Percentiles rank a stretch among this genome's conserved stretches.
phyloP scores from a whole-genome alignment of 1,284 basidiomycete genomes.

The Pseudozyma flocculosa region DNA sequence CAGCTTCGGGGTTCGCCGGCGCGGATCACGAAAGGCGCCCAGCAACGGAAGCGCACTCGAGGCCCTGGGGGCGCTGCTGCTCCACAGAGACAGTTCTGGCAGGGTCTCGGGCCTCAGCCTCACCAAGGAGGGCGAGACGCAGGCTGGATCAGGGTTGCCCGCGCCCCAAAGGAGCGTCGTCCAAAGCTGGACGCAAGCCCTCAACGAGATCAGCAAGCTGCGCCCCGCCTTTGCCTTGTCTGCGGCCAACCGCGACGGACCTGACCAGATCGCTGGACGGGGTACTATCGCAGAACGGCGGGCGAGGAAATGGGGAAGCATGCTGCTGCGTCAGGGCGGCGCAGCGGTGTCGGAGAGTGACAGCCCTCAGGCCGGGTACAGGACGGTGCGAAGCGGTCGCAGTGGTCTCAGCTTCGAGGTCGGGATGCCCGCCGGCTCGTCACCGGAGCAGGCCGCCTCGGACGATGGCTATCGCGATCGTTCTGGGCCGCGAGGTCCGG shows the following conservation, averaged over 20 bases:
- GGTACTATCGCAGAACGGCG: constrained; percentile 43
- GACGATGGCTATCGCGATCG: too few relatives aligned
- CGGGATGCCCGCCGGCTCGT: constrained; percentile 4
- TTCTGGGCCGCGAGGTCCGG: too few relatives aligned
- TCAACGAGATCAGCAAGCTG: constrained; percentile 1
- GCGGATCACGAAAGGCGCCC: constrained; percentile 9
- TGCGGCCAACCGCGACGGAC: neutral
- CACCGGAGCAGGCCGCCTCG: too few relatives aligned
- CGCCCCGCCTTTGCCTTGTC: neutral
- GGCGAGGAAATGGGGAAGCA: constrained; percentile 28
- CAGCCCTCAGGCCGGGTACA: constrained; percentile 8
- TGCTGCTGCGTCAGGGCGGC: constrained; percentile 18
- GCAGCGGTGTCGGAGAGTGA: constrained; percentile 9
- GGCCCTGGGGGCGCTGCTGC: constrained; percentile 47
- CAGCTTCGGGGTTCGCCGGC: neutral
- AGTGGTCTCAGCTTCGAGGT: constrained; percentile 31
- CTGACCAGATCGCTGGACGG: neutral
- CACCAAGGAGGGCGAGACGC: constrained; percentile 1
- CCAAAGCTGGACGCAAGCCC: constrained; percentile 2
- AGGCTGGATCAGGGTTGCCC: neutral
- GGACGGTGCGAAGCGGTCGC: constrained; percentile 19
- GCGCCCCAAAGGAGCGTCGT: neutral
- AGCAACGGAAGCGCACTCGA: constrained; percentile 54
- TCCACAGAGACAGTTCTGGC: constrained; percentile 44
- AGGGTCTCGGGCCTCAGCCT: constrained; percentile 41